A percentile compares a stretch with the other conserved stretches of the same genome.
Conservation (phyloP, 2,329 filamentous ascomycete species). For the Penicillium griseofulvum region DNA sequence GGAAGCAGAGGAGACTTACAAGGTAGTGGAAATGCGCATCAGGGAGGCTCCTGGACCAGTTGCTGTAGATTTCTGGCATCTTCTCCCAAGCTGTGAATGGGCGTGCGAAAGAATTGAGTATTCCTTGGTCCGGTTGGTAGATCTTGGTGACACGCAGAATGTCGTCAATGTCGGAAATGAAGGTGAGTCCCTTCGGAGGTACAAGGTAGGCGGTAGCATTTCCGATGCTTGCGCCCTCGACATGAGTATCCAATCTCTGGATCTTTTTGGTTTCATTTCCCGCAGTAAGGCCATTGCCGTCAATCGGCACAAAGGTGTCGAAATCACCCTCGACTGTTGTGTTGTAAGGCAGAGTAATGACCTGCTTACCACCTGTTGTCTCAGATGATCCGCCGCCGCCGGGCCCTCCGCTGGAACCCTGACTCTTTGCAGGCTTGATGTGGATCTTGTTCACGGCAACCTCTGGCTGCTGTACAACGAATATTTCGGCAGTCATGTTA, state of each 20-base stretch:
- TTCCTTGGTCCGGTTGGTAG: slow-evolving; percentile 69
- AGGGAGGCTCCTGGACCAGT: slow-evolving; percentile 66
- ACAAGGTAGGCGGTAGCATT: slow-evolving; percentile 77
- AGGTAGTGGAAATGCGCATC: slow-evolving; percentile 78
- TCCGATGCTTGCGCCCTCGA: slow-evolving; percentile 62
- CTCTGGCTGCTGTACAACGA: slow-evolving; percentile 66
- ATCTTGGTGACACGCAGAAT: slow-evolving; percentile 80
- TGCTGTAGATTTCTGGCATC: slow-evolving; percentile 75
- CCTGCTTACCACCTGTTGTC: slow-evolving; percentile 58
- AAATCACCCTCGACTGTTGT: slow-evolving; percentile 71
- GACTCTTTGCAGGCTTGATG: slow-evolving; percentile 60
- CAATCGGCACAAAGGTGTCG: slow-evolving; percentile 66
- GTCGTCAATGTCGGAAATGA: slow-evolving; percentile 77
- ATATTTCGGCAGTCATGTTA: slow-evolving; percentile 71
- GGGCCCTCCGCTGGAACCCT: slow-evolving; percentile 43
- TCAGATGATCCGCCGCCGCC: slow-evolving; percentile 23
- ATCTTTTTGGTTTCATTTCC: slow-evolving; percentile 65
- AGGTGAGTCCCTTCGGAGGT: slow-evolving; percentile 65
- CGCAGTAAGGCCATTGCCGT: slow-evolving; percentile 55
- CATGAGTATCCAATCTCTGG: slow-evolving; percentile 67
- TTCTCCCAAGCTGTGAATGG: slow-evolving; percentile 71
- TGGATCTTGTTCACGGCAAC: slow-evolving; percentile 37
- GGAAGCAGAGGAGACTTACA: not conserved
- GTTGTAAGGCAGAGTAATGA: slow-evolving; percentile 61
- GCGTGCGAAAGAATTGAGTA: slow-evolving; percentile 73